phyloP scores from a whole-genome alignment of 2,329 filamentous ascomycete genomes.

The Fusarium mundagurra region DNA sequence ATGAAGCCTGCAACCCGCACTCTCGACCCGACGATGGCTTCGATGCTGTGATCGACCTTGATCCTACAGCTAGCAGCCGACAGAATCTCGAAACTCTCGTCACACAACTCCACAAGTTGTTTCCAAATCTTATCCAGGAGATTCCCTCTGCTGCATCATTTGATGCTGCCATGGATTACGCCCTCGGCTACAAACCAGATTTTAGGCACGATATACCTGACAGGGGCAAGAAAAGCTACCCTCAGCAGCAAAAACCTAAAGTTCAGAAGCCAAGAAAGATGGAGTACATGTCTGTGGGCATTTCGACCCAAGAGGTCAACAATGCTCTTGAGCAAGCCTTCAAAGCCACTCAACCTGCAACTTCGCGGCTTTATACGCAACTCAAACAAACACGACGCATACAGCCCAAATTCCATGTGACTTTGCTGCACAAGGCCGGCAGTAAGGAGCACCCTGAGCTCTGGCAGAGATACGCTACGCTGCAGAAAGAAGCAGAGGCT shows the following conservation, averaged over 20 bases:
- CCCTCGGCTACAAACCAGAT: constrained; percentile 80
- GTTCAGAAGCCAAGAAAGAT: constrained; percentile 52
- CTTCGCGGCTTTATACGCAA: constrained; percentile 72
- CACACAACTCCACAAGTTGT: constrained; percentile 75
- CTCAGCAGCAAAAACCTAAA: constrained; percentile 44
- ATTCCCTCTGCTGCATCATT: constrained; percentile 79
- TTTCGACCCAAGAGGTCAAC: constrained; percentile 55
- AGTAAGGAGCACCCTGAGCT: constrained; percentile 70
- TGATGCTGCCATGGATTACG: constrained; percentile 79
- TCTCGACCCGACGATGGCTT: constrained; percentile 81
- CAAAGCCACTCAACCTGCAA: constrained; percentile 57
- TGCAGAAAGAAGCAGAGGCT: constrained; percentile 61
- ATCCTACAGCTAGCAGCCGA: constrained; percentile 80
- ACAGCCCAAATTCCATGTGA: constrained; percentile 91
- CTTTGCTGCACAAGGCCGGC: constrained; percentile 83
- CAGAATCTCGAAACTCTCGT: constrained; percentile 86
- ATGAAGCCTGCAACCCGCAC: constrained; percentile 78
- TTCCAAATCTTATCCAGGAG: constrained; percentile 77
- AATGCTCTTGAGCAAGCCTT: constrained; percentile 77
- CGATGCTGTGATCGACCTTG: constrained; percentile 84
- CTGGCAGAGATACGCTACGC: constrained; percentile 77
- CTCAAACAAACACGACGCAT: constrained; percentile 79
- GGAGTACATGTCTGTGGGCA: constrained; percentile 66
- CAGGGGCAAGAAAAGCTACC: constrained; percentile 53
- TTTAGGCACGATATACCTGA: constrained; percentile 79